These are phyloP conservation scores for Citrus sp. DNA, from an alignment of 345 rosid genomes.

Conservation along the genomic window DNA sequence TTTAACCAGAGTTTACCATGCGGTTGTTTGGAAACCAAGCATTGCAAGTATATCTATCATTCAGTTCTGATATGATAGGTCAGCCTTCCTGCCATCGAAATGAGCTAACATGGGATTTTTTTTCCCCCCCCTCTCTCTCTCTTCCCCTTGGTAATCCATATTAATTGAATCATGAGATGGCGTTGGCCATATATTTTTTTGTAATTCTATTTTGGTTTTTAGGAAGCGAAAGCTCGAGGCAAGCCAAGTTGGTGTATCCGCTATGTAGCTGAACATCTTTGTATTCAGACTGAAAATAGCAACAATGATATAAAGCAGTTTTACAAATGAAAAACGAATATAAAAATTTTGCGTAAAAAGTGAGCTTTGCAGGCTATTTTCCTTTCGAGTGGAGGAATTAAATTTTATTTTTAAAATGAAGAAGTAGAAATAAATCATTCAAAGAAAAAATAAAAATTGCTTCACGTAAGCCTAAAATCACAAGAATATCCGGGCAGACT, in stretches of 20 bases:
- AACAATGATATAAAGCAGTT: too few relatives aligned
- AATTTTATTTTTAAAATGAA: too few relatives aligned
- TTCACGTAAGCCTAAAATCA: background rate
- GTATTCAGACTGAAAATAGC: background rate
- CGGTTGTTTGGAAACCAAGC: background rate
- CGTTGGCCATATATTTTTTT: background rate
- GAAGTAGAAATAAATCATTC: too few relatives aligned
- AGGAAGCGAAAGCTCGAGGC: background rate
- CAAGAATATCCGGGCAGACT: background rate
- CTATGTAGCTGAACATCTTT: background rate
- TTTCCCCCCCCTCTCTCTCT: too few relatives aligned
- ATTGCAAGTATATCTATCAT: background rate
- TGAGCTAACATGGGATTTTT: background rate
- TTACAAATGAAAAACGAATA: too few relatives aligned
- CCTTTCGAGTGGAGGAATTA: too few relatives aligned
- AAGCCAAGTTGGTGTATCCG: background rate
- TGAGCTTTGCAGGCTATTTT: too few relatives aligned
- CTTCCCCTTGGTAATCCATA: background rate
- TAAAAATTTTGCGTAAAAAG: too few relatives aligned
- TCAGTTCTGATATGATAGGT: background rate
- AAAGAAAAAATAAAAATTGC: background rate
- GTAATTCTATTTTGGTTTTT: background rate
- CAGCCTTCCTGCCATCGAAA: background rate
- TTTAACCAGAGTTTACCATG: background rate
- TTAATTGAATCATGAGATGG: background rate